phyloP scores from a whole-genome alignment of 2,329 filamentous ascomycete species.

The Pseudopyricularia javanii region DNA sequence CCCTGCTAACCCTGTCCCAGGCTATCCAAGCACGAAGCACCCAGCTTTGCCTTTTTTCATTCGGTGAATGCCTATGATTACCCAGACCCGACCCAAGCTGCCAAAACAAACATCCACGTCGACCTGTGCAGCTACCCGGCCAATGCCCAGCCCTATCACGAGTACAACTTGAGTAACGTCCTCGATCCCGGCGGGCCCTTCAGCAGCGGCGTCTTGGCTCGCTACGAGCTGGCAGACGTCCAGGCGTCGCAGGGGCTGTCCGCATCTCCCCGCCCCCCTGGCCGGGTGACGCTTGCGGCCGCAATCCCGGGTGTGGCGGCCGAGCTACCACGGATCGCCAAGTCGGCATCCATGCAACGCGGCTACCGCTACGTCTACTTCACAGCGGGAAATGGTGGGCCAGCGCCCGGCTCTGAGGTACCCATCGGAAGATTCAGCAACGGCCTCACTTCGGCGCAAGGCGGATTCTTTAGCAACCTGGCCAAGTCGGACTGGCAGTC shows the following conservation, averaged over 20 bases:
- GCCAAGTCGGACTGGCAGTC: constrained; percentile 9
- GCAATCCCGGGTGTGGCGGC: constrained; percentile 7
- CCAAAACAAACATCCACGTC: constrained; percentile 6
- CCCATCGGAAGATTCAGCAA: constrained; percentile 5
- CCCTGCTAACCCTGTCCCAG: too few relatives aligned
- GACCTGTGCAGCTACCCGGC: constrained; percentile 9
- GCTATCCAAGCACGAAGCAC: too few relatives aligned
- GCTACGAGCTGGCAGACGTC: constrained; percentile 7
- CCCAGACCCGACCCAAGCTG: constrained; percentile 2
- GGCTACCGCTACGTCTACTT: constrained; percentile 9
- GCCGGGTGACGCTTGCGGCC: constrained; percentile 4
- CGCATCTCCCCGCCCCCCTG: not conserved
- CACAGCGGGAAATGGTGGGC: constrained; percentile 6
- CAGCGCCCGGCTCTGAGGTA: constrained; percentile 7
- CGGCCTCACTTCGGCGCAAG: not conserved
- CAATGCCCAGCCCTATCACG: constrained; percentile 5
- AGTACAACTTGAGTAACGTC: constrained; percentile 17
- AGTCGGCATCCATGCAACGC: constrained; percentile 5
- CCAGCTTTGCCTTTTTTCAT: constrained; percentile 8
- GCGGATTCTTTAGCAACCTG: constrained; percentile 7
- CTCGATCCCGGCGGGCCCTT: not conserved
- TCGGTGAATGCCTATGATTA: constrained; percentile 10
- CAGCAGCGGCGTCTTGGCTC: constrained; percentile 2
- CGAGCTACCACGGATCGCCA: constrained; percentile 9
- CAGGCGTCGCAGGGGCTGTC: not conserved